Conservation (phyloP, 352 stramenopile species). For the Halophytophthora batemanensis region DNA sequence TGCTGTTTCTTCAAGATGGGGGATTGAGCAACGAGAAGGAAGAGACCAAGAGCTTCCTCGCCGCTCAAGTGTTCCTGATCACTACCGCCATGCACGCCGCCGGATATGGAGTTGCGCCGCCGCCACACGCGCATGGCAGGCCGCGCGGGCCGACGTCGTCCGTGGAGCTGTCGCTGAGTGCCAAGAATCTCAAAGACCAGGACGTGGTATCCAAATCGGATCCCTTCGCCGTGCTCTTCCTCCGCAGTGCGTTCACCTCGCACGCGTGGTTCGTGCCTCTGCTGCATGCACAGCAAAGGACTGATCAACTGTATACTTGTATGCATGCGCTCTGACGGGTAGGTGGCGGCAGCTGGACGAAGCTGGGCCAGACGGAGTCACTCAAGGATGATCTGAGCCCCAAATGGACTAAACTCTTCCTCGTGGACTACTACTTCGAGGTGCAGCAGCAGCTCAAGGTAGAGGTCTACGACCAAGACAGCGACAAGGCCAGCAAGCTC, state of each 20-base stretch:
- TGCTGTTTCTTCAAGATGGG: too few relatives aligned
- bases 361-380: conserved; percentile 76
- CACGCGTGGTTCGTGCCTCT: background rate
- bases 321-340: background rate
- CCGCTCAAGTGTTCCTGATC: background rate
- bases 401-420: conserved; percentile 74
- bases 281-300: too few relatives aligned
- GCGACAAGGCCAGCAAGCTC: conserved; percentile 43
- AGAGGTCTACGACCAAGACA: conserved; percentile 87
- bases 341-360: conserved; percentile 58
- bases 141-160: conserved; percentile 35
- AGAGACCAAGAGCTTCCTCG: too few relatives aligned
- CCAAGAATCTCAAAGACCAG: conserved; percentile 78
- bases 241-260: conserved; percentile 24
- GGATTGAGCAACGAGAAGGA: too few relatives aligned
- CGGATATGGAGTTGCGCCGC: conserved; percentile 4
- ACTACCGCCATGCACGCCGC: conserved; percentile 17
- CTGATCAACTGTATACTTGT: background rate
- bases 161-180: conserved; percentile 83
- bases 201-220: conserved; percentile 88
- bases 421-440: conserved; percentile 85
- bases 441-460: conserved; percentile 81
- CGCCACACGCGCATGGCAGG: conserved; percentile 1
- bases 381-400: conserved; percentile 78
- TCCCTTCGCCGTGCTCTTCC: conserved; percentile 72